Conservation (phyloP, 1,139 yeast genomes). For the Schwanniomyces etchellsii region DNA sequence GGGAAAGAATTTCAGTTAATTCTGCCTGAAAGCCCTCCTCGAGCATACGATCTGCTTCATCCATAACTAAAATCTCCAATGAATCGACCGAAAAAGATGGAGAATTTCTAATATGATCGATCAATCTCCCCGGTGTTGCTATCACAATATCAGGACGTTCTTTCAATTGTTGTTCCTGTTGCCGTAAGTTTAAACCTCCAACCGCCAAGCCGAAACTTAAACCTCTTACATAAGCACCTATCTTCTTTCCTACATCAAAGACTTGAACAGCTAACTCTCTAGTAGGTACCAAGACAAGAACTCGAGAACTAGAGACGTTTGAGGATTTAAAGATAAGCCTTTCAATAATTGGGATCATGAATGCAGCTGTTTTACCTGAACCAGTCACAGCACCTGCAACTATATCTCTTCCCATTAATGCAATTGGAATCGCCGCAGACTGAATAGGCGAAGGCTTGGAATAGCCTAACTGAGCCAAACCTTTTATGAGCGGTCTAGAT, state of each 20-base stretch:
- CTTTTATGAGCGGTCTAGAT: constrained; percentile 86
- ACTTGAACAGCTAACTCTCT: constrained; percentile 98
- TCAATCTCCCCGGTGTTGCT: constrained; percentile 97
- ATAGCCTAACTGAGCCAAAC: constrained; percentile 76
- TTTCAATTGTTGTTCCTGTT: constrained; percentile 90
- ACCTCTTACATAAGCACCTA: constrained; percentile 71
- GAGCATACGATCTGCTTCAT: constrained; percentile 98
- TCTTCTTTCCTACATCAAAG: constrained; percentile 82
- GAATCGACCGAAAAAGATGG: constrained; percentile 87
- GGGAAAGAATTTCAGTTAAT: constrained; percentile 78
- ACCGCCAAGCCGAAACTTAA: constrained; percentile 88
- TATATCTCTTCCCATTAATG: constrained; percentile 84
- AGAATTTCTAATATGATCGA: constrained; percentile 93
- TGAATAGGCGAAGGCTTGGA: constrained; percentile 89
- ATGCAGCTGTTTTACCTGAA: constrained; percentile 98
- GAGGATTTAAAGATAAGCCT: constrained; percentile 85
- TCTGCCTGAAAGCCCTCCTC: constrained; percentile 98
- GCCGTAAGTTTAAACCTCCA: constrained; percentile 93
- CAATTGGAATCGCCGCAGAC: constrained; percentile 88
- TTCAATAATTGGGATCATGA: constrained; percentile 92
- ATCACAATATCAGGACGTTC: constrained; percentile 91
- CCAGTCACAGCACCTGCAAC: constrained; percentile 99
- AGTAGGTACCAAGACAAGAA: constrained; percentile 86
- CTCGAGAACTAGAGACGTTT: constrained; percentile 81
- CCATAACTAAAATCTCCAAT: constrained; percentile 87